Percentiles rank a stretch among this genome's conserved stretches.
phyloP scores from a whole-genome alignment of 106 monocot species.

The Posidonia australis region DNA sequence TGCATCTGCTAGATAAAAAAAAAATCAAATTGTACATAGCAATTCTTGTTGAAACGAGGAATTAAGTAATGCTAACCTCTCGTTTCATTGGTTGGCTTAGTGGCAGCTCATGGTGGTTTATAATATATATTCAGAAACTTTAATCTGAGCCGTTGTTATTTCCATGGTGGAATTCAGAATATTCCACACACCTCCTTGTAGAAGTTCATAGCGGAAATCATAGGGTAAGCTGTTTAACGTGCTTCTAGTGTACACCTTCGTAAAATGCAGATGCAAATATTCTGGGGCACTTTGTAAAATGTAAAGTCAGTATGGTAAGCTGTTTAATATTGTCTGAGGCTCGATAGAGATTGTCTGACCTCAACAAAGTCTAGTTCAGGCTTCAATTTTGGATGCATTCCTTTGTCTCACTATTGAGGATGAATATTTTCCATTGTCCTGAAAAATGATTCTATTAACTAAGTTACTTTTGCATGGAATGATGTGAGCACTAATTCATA shows the following conservation, averaged over 20 bases:
- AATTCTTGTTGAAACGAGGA: not conserved
- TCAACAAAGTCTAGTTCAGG: no score
- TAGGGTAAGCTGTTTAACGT: slow-evolving; percentile 46
- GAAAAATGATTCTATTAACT: no score
- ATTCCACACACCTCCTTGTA: slow-evolving; percentile 52
- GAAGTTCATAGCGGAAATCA: slow-evolving; percentile 47
- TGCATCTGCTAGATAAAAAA: slow-evolving; percentile 30
- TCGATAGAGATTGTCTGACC: no score
- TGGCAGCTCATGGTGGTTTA: slow-evolving; percentile 23
- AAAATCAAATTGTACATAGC: not conserved
- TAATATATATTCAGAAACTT: slow-evolving; percentile 50
- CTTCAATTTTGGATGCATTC: no score
- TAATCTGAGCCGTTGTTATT: slow-evolving; percentile 43
- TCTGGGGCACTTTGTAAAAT: no score
- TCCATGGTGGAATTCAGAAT: slow-evolving; percentile 52
- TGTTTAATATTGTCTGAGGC: slow-evolving; percentile 22
- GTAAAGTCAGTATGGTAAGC: slow-evolving; percentile 47
- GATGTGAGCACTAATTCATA: no score
- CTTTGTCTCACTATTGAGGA: no score
- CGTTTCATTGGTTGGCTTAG: slow-evolving; percentile 8
- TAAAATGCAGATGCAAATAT: no score
- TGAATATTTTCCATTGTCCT: no score
- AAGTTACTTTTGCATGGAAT: no score
- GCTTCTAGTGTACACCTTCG: slow-evolving; percentile 38
- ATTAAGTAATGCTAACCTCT: slow-evolving; percentile 18